These are phyloP conservation scores for Wickerhamomyces sp. DNA, from an alignment of 1,139 yeast genomes.

Conservation along the genomic window DNA sequence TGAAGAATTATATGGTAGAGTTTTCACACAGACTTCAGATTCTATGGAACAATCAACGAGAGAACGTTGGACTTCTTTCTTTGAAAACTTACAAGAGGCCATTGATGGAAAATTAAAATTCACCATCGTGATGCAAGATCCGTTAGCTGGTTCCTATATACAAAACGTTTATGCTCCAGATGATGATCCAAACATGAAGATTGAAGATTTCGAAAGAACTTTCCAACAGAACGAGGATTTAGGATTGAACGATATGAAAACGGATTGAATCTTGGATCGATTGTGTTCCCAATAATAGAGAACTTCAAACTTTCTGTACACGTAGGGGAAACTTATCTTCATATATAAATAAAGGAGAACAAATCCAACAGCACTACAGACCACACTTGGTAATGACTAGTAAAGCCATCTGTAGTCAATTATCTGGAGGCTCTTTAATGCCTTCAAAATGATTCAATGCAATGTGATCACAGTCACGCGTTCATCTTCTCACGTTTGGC, in stretches of 20 bases:
- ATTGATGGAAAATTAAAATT: conserved; percentile 77
- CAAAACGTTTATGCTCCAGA: conserved; percentile 99
- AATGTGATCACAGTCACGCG: too few relatives aligned
- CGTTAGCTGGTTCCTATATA: conserved; percentile 89
- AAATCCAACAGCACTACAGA: too few relatives aligned
- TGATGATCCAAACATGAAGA: conserved; percentile 89
- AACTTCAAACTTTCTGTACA: too few relatives aligned
- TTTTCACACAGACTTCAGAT: conserved; percentile 82
- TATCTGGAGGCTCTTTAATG: too few relatives aligned
- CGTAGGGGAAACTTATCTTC: too few relatives aligned
- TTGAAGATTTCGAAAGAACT: conserved; percentile 88
- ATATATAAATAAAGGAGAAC: too few relatives aligned
- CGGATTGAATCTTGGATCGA: conserved; percentile 12
- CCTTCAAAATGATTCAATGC: too few relatives aligned
- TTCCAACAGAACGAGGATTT: conserved; percentile 84
- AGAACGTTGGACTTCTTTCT: conserved; percentile 75
- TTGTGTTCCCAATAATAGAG: too few relatives aligned
- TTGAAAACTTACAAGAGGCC: conserved; percentile 74
- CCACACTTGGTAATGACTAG: too few relatives aligned
- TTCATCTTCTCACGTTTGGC: too few relatives aligned
- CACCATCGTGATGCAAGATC: conserved; percentile 88
- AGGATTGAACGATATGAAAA: conserved; percentile 80
- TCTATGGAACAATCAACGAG: conserved; percentile 81
- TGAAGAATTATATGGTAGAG: conserved; percentile 83
- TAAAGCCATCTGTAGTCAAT: too few relatives aligned